These are phyloP conservation scores for Chaetomium globosum DNA, from an alignment of 2,329 filamentous ascomycete genomes.

Conservation along the genomic window DNA sequence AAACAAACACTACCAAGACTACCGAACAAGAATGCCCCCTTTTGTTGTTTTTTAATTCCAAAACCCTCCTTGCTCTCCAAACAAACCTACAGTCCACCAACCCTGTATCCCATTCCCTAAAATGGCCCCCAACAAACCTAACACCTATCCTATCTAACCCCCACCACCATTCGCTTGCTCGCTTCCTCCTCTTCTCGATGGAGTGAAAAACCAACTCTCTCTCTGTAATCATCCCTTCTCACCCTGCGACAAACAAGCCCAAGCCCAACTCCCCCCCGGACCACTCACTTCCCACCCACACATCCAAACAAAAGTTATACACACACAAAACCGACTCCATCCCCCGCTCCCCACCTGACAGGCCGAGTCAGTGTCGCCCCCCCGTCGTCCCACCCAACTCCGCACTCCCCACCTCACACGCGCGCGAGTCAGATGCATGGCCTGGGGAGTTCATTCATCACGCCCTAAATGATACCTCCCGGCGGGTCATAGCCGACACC, in stretches of 20 bases:
- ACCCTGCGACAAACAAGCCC: background rate
- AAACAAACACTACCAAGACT: background rate
- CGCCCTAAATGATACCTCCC: conserved; percentile 58
- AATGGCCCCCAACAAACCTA: background rate
- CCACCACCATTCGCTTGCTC: background rate
- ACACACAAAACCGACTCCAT: background rate
- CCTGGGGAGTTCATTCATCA: background rate
- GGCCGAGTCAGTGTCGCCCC: too few species aligned
- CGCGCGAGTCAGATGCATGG: background rate
- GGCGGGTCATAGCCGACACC: conserved; percentile 59
- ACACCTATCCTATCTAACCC: background rate
- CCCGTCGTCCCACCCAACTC: background rate
- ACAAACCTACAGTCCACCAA: background rate
- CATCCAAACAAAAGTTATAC: background rate
- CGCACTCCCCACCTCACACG: background rate
- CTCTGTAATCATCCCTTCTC: too few species aligned
- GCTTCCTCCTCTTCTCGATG: background rate
- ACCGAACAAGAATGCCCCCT: conserved; percentile 4
- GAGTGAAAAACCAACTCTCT: background rate
- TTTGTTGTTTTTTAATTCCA: conserved; percentile 3
- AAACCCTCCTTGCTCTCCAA: background rate
- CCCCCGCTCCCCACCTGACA: too few species aligned
- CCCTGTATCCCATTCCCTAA: background rate
- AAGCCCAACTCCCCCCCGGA: background rate
- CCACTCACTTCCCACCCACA: background rate